Conservation (phyloP, 2,329 filamentous ascomycete genomes). For the Talaromyces amestolkiae region DNA sequence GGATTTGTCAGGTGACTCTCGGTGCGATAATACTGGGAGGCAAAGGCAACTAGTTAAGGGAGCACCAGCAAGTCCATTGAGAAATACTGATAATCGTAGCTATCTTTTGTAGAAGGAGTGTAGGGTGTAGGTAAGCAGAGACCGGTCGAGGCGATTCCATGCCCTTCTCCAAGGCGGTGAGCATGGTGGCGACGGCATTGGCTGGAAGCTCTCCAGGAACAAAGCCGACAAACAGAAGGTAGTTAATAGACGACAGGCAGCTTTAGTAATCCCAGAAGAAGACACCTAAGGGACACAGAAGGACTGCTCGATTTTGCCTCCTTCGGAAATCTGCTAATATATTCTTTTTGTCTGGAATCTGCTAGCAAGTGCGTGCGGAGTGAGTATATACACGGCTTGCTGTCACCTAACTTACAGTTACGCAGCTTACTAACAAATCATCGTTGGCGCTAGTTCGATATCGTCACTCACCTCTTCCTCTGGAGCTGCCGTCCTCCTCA, state of each 20-base stretch:
- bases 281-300: neutral
- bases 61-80: neutral
- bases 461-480: constrained; percentile 42
- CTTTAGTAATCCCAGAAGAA: constrained; percentile 7
- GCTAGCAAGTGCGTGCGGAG: neutral
- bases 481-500: constrained; percentile 27
- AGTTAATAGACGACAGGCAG: neutral
- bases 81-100: neutral
- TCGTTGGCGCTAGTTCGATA: constrained; percentile 24
- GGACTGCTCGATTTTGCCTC: constrained; percentile 3
- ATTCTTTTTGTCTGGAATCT: neutral
- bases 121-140: neutral
- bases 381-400: neutral
- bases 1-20: neutral
- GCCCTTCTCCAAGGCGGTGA: constrained; percentile 35
- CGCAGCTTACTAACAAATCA: constrained; percentile 13
- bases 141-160: constrained; percentile 38
- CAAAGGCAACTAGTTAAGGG: neutral
- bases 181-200: constrained; percentile 9
- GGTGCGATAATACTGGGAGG: neutral
- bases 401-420: neutral
- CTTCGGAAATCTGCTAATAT: neutral
- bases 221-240: neutral
- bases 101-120: neutral
- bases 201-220: constrained; percentile 9